phyloP scores from a whole-genome alignment of 495 filamentous ascomycete species.

The Xylaria bambusicola region DNA sequence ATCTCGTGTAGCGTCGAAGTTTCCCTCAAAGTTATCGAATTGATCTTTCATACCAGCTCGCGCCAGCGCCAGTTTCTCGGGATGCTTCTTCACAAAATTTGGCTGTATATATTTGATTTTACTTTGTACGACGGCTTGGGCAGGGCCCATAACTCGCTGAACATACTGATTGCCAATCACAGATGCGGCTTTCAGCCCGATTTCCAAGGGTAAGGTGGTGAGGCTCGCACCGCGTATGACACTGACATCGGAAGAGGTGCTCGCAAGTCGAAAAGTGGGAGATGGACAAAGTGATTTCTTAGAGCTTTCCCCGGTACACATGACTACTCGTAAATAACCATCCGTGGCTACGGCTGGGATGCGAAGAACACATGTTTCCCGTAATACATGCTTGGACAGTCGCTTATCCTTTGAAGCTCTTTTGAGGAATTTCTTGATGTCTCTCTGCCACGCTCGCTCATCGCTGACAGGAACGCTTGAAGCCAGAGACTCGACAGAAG shows the following conservation, averaged over 20 bases:
- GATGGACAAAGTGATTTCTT: conserved; percentile 57
- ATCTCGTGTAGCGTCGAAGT: conserved; percentile 31
- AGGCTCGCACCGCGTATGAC: conserved; percentile 65
- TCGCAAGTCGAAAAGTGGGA: conserved; percentile 65
- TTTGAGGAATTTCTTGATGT: conserved; percentile 61
- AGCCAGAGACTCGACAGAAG: conserved; percentile 44
- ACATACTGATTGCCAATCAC: conserved; percentile 53
- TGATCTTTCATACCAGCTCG: conserved; percentile 40
- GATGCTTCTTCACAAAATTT: conserved; percentile 43
- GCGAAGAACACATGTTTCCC: conserved; percentile 63
- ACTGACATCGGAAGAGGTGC: conserved; percentile 58
- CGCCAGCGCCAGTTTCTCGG: conserved; percentile 45
- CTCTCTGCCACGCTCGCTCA: conserved; percentile 67
- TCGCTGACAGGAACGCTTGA: conserved; percentile 50
- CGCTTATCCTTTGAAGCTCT: conserved; percentile 44
- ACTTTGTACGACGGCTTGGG: conserved; percentile 40
- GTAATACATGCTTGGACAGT: conserved; percentile 48
- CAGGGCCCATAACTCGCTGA: conserved; percentile 51
- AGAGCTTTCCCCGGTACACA: conserved; percentile 51
- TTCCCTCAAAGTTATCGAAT: conserved; percentile 27
- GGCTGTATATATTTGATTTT: conserved; percentile 43
- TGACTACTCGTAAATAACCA: conserved; percentile 66
- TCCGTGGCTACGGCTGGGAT: conserved; percentile 64
- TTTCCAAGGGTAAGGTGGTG: conserved; percentile 62
- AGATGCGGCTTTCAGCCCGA: conserved; percentile 60